Percentiles rank a stretch among this genome's conserved stretches.
Conservation (phyloP, 305 asterid species). For the Fraxinus greggii region DNA sequence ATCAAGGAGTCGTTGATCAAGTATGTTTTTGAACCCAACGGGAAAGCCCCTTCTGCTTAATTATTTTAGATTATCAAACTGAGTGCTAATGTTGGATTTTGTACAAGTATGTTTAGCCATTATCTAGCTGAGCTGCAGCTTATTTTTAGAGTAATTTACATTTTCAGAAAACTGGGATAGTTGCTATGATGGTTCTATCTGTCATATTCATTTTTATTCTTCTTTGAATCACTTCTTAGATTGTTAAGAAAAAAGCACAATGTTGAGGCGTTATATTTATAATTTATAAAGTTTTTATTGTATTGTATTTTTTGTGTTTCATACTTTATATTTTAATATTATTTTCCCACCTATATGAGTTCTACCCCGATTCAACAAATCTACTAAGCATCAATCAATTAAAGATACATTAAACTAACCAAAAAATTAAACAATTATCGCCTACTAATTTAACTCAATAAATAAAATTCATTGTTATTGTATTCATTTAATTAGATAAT, state of each 20-base stretch:
- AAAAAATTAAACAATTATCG: background rate
- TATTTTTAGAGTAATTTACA: background rate
- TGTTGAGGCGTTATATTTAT: background rate
- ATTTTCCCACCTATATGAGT: background rate
- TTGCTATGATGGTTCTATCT: background rate
- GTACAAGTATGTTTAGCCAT: conserved; percentile 1
- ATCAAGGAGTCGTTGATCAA: conserved; percentile 86
- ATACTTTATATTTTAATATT: background rate
- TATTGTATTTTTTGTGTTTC: background rate
- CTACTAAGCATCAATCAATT: background rate
- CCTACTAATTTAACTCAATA: background rate
- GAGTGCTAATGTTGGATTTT: background rate
- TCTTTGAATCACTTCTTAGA: background rate
- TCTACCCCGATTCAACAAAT: background rate
- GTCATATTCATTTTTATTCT: background rate
- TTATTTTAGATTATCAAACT: background rate
- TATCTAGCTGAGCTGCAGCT: background rate
- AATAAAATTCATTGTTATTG: background rate
- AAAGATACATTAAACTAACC: background rate
- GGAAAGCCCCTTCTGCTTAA: conserved; percentile 51
- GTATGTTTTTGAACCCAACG: conserved; percentile 78
- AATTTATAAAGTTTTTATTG: background rate
- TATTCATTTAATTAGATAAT: background rate
- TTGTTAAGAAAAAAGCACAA: background rate
- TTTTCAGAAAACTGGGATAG: background rate